Evolutionary conservation across 1,284 basidiomycete genomes (phyloP), one percentile per base, ranked within the genome.

Genomic region (Cronartium quercuum): DNA sequence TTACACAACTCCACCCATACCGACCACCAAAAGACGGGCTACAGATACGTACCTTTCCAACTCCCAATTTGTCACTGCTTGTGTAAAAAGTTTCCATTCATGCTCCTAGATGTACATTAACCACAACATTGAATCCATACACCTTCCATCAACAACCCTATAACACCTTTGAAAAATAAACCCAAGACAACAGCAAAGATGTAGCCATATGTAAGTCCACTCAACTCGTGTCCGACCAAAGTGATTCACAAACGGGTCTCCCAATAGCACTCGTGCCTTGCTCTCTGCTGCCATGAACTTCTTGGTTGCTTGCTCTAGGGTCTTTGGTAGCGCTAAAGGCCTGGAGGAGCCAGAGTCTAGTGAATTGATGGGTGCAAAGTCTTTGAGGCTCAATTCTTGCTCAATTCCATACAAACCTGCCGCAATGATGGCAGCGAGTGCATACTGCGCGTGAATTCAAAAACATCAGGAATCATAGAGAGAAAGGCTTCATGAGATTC

Each of bases 41-140:
- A 29, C 29, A 29, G 29, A 24, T 29, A 67, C 64, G 15, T 18
- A 67, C 71, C 71, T 63, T 67, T 75, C 71, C 12, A 67, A 15
- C 37, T 75, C 71, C 71, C 71, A 75, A 55, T 75, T 75, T 34
- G 71, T 75, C 34, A 75, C 71, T 24, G 71, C 64, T 35, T 67
- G 65, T 2, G 55, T 67, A 40, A 67, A 75, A 15, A 67, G 41
- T 40, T 75, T 75, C 71, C 71, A 75, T 62, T 75, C 71, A 41
- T 67, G 65, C 35, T 62, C 65, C 71, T 75, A 47, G 10, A 65
- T 2, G n/a, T 15, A 13, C 5, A 29, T 29, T 29, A 29, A 29
- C 29, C 29, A 29, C 29, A 29, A 1, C 29, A 47, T 13, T 13
- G 2, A n/a, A 47, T 47, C 44, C 44, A 47, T n/a, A 47, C n/a